These are phyloP conservation scores for Anthracocystis panici-leucophaei DNA, from an alignment of 1,284 basidiomycete genomes.

Conservation along the genomic window DNA sequence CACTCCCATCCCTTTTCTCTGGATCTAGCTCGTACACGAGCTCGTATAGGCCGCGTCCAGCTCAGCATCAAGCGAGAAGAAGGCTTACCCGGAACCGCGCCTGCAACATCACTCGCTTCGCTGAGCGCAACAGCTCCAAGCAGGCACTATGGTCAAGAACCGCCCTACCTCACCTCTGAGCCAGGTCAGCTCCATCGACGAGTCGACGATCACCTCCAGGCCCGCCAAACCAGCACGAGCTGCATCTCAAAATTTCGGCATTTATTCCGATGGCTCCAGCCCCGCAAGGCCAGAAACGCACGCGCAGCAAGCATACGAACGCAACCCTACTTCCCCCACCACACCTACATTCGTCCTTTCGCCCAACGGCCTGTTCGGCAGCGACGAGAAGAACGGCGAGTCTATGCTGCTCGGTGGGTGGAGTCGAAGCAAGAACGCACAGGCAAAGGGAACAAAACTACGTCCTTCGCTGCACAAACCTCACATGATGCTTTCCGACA, in stretches of 20 bases:
- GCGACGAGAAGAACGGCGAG: constrained; percentile 14
- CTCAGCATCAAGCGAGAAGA: background rate
- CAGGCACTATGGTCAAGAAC: constrained; percentile 14
- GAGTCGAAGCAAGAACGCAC: constrained; percentile 18
- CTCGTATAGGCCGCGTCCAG: background rate
- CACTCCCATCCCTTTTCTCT: background rate
- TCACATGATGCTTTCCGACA: constrained; percentile 19
- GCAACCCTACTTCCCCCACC: constrained; percentile 19
- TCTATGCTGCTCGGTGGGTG: constrained; percentile 32
- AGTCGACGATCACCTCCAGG: background rate
- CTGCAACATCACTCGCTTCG: background rate
- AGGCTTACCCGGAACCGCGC: background rate
- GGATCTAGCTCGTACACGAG: background rate
- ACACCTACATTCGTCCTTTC: constrained; percentile 28
- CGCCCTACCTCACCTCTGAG: background rate
- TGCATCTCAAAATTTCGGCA: constrained; percentile 9
- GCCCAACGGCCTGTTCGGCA: constrained; percentile 4
- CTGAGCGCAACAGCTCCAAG: background rate
- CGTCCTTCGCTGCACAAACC: constrained; percentile 29
- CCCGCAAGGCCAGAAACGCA: background rate
- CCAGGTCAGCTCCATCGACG: constrained; percentile 4
- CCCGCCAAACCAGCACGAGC: constrained; percentile 14
- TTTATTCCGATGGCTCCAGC: background rate
- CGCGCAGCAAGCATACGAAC: constrained; percentile 10
- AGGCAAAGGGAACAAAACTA: constrained; percentile 19